phyloP scores from a whole-genome alignment of 2,329 filamentous ascomycete species.

The Xylariaceae sp. region DNA sequence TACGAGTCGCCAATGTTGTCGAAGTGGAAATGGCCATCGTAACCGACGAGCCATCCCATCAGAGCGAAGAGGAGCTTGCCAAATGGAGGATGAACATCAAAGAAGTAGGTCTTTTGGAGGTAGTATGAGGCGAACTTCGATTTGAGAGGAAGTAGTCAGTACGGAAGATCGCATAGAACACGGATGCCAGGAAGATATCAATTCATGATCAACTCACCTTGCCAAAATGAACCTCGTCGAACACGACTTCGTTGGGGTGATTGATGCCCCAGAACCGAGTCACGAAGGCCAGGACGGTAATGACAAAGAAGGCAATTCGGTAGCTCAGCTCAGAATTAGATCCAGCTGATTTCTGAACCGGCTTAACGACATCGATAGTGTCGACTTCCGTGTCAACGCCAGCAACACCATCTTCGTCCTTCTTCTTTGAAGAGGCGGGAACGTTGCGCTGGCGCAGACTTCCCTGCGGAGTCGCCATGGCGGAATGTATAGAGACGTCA shows the following conservation, averaged over 20 bases:
- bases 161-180: neutral
- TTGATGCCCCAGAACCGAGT: slow-evolving; percentile 95
- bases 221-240: slow-evolving; percentile 98
- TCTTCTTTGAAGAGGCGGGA: slow-evolving; percentile 45
- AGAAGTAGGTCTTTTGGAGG: slow-evolving; percentile 96
- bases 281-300: slow-evolving; percentile 79
- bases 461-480: slow-evolving; percentile 49
- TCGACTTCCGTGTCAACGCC: slow-evolving; percentile 46
- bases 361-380: slow-evolving; percentile 36
- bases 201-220: slow-evolving; percentile 61
- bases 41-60: slow-evolving; percentile 95
- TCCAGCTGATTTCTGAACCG: slow-evolving; percentile 33
- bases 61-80: slow-evolving; percentile 96
- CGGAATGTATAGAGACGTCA: slow-evolving; percentile 15
- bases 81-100: slow-evolving; percentile 97
- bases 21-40: slow-evolving; percentile 95
- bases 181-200: neutral
- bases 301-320: slow-evolving; percentile 67
- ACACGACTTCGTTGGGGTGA: slow-evolving; percentile 94
- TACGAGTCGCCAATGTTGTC: slow-evolving; percentile 99
- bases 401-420: slow-evolving; percentile 36
- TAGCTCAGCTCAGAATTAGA: slow-evolving; percentile 71
- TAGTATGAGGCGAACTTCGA: slow-evolving; percentile 70
- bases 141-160: slow-evolving; percentile 14
- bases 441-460: slow-evolving; percentile 56